Evolutionary conservation across 2,329 filamentous ascomycete species (phyloP), one percentile per base, ranked within the genome.

Genomic region (Apiospora koreana): DNA sequence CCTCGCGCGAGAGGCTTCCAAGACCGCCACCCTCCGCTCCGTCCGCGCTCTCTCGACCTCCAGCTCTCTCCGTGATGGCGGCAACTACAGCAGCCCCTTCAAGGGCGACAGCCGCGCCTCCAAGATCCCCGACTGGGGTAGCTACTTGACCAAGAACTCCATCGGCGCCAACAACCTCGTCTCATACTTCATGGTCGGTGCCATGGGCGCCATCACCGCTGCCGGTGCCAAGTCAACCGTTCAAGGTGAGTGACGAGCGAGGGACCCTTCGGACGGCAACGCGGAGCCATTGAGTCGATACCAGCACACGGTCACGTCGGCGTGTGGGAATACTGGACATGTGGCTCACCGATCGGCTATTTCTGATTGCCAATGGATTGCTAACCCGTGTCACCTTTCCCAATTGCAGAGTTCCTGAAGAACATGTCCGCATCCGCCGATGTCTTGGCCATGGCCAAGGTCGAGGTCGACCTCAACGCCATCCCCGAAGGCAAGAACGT

Each of bases 341-440:
- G 3, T 18, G 31, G 31, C 31, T n/a, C 31, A 6, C 5, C 54
- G 38, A n/a, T 1, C 21, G 21, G 28, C 25, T 16, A 10, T 28
- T 14, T 38, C 28, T 10, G 16, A 35, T 21, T 62, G 28, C 31
- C 54, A 38, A 62, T 38, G 18, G 54, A 10, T 70, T 42, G 42
- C 68, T 66, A 69, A 70, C 64, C 54, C 64, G 41, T 23, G n/a
- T 25, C 50, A 71, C 28, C 25, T 28, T 58, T 41, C 38, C 14
- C 28, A 10, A 71, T 70, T 76, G 75, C 84, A 99, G 96, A 99
- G 86, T 99, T 99, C 90, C 89, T 99, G 75, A 94, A 97, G 87
- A 99, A 98, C 91, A 98, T 99, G 97, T 97, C 95, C 79, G 96
- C 96, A 74, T 99, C 96, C 73, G 96, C 96, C 85, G 96, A 99